Percentiles rank a stretch among this genome's conserved stretches.
Conservation (phyloP, 768 basidiomycete genomes). For the Tylopilus subfusipes region DNA sequence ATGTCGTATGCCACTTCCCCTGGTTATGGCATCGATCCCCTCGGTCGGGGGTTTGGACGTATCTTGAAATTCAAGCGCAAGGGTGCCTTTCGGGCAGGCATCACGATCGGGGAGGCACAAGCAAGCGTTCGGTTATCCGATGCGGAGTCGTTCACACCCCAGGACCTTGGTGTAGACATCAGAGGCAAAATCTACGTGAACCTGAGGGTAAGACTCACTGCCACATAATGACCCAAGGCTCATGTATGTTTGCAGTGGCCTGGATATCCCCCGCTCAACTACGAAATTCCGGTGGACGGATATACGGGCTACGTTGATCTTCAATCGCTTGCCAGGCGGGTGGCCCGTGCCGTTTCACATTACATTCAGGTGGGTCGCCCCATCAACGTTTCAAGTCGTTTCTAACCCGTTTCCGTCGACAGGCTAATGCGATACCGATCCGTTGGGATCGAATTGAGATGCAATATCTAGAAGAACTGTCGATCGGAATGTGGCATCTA, state of each 20-base stretch:
- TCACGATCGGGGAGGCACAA: slow-evolving; percentile 68
- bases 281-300: slow-evolving; percentile 68
- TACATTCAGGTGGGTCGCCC: slow-evolving; percentile 57
- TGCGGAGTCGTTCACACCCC: slow-evolving; percentile 57
- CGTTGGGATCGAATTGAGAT: slow-evolving; percentile 66
- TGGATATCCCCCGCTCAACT: slow-evolving; percentile 66
- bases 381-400: neutral
- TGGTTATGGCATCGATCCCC: slow-evolving; percentile 39
- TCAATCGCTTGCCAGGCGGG: slow-evolving; percentile 63
- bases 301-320: slow-evolving; percentile 64
- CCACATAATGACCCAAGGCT: neutral
- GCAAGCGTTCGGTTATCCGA: slow-evolving; percentile 57
- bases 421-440: slow-evolving; percentile 70
- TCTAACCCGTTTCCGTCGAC: slow-evolving; percentile 11
- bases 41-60: slow-evolving; percentile 46
- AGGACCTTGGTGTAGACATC: slow-evolving; percentile 63
- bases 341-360: slow-evolving; percentile 68
- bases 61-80: slow-evolving; percentile 74
- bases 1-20: slow-evolving; percentile 38
- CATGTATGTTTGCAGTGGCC: slow-evolving; percentile 50
- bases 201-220: slow-evolving; percentile 47
- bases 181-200: slow-evolving; percentile 58
- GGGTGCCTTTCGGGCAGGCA: slow-evolving; percentile 59
- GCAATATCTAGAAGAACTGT: slow-evolving; percentile 67
- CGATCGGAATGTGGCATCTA: slow-evolving; percentile 70